A percentile compares a stretch with the other conserved stretches of the same genome.
Evolutionary conservation across 345 rosid genomes (phyloP).

Genomic region (Citrus maxima): DNA sequence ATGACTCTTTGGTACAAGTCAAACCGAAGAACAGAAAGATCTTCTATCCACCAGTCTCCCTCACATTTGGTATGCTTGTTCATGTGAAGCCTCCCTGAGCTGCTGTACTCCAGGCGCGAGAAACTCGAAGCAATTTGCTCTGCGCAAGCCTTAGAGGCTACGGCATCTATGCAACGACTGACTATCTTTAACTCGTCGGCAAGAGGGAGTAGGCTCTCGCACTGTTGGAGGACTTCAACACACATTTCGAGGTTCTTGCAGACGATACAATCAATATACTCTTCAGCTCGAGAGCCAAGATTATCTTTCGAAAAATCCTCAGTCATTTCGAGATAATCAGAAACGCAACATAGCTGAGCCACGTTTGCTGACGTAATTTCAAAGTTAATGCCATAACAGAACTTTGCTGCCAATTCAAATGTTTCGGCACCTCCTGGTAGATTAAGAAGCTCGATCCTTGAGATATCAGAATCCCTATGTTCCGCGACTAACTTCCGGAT

Average conservation of each 20-base stretch:
- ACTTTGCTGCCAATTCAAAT: constrained; percentile 89
- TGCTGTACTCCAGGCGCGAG: constrained; percentile 91
- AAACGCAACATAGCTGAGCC: constrained; percentile 74
- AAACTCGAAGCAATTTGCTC: constrained; percentile 98
- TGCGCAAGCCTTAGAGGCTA: constrained; percentile 86
- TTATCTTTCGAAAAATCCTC: constrained; percentile 88
- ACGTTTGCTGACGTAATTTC: constrained; percentile 88
- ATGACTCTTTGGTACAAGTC: constrained; percentile 81
- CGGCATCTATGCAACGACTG: constrained; percentile 80
- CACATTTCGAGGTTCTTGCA: constrained; percentile 90
- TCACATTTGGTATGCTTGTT: constrained; percentile 75
- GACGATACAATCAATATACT: constrained; percentile 77
- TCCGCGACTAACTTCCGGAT: constrained; percentile 80
- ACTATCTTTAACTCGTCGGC: constrained; percentile 85
- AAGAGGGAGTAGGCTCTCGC: constrained; percentile 83
- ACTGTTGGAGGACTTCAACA: constrained; percentile 82
- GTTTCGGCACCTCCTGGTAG: constrained; percentile 85
- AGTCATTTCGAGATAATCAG: constrained; percentile 95
- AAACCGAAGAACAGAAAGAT: constrained; percentile 76
- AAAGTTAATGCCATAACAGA: constrained; percentile 89
- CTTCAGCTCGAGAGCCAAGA: constrained; percentile 84
- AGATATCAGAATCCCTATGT: constrained; percentile 82
- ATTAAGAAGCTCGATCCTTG: constrained; percentile 87
- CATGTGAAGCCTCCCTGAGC: constrained; percentile 98
- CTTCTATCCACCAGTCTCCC: constrained; percentile 97